Percentiles rank a stretch among this genome's conserved stretches.
These are phyloP conservation scores for Dimargaris cristalligena DNA, from an alignment of 192 early-diverging fungal species.

Conservation along the genomic window DNA sequence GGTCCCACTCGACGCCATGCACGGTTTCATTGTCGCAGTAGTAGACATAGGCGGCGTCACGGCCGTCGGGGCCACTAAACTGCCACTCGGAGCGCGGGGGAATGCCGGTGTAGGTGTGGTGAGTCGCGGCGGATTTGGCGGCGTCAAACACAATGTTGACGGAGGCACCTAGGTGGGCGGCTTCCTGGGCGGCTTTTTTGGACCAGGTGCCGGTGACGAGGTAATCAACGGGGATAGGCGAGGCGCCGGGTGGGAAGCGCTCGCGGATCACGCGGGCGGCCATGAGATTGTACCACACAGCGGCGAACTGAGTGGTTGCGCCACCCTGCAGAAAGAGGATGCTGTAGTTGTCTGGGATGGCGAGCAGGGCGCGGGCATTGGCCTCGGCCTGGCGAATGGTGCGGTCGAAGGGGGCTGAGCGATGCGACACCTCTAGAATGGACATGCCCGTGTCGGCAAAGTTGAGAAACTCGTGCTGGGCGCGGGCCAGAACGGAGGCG, in stretches of 20 bases:
- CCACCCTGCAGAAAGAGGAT: conserved; percentile 94
- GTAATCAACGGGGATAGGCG: conserved; percentile 60
- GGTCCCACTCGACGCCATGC: conserved; percentile 76
- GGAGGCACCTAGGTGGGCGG: conserved; percentile 56
- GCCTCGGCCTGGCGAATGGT: conserved; percentile 59
- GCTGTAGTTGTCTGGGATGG: conserved; percentile 79
- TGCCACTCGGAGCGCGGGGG: conserved; percentile 47
- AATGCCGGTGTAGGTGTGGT: conserved; percentile 30
- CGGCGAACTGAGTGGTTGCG: conserved; percentile 80
- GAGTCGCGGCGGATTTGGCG: conserved; percentile 34
- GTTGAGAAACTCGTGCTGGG: conserved; percentile 68
- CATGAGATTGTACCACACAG: conserved; percentile 77
- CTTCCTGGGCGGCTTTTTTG: conserved; percentile 70
- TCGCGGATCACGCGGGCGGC: conserved; percentile 32
- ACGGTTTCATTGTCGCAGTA: conserved; percentile 98
- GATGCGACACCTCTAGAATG: conserved; percentile 91
- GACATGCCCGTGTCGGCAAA: conserved; percentile 74
- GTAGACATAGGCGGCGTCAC: conserved; percentile 72
- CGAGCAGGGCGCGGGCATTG: conserved; percentile 48
- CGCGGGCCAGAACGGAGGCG: conserved; percentile 56
- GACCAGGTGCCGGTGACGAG: conserved; percentile 86
- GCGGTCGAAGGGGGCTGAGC: conserved; percentile 62
- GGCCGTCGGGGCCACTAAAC: conserved; percentile 30
- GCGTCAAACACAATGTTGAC: conserved; percentile 66
- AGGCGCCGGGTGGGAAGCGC: conserved; percentile 6